A percentile compares a stretch with the other conserved stretches of the same genome.
Evolutionary conservation across 202 grass and related monocot genomes (phyloP).

Genomic region (Schoenoplectus tabernaemontani): DNA sequence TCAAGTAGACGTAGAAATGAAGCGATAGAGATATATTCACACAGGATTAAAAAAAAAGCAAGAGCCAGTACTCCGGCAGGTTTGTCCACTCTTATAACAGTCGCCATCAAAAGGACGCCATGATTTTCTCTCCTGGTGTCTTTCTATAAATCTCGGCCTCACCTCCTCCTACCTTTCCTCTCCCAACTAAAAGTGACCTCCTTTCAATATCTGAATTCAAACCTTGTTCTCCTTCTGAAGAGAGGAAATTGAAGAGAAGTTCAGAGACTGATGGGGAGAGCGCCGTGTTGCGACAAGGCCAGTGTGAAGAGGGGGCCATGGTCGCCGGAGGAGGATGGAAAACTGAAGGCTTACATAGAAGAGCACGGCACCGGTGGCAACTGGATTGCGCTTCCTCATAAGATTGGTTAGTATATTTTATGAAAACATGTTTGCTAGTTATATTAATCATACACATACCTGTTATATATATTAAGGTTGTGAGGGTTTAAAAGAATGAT

Average conservation of each 20-base stretch:
- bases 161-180: conserved; percentile 29
- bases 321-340: conserved; percentile 94
- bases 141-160: conserved; percentile 68
- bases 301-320: conserved; percentile 96
- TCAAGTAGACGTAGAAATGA: neutral
- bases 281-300: conserved; percentile 97
- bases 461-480: neutral
- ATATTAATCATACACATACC: neutral
- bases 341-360: conserved; percentile 89
- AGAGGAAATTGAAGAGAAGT: neutral
- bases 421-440: neutral
- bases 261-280: conserved; percentile 63
- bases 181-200: conserved; percentile 20
- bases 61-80: neutral
- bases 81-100: conserved; percentile 30
- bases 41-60: neutral
- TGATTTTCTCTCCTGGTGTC: conserved; percentile 37
- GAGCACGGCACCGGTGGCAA: conserved; percentile 85
- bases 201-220: neutral
- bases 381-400: conserved; percentile 99
- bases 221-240: neutral
- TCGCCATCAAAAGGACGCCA: conserved; percentile 15
- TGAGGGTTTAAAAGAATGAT: neutral
- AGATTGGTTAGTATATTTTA: conserved; percentile 57
- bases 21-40: neutral